Evolutionary conservation across 2,329 filamentous ascomycete species (phyloP).

Genomic region (Berkeleyomyces basicola): DNA sequence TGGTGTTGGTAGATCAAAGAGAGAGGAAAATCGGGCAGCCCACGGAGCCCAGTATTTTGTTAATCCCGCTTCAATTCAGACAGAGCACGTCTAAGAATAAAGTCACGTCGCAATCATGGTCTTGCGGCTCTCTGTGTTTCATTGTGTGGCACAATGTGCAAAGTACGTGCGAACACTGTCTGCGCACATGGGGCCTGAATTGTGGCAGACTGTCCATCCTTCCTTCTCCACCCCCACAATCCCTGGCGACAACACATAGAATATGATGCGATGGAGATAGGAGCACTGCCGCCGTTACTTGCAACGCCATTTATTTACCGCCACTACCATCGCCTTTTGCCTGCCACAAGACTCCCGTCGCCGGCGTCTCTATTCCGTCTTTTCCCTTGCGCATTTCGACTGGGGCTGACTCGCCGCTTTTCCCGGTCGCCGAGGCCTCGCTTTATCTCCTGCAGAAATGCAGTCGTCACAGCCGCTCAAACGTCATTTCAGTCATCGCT

Average conservation of each 20-base stretch:
- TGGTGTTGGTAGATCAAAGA: not conserved
- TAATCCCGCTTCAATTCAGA: no score
- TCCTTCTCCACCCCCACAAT: not conserved
- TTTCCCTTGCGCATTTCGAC: not conserved
- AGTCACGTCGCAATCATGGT: no score
- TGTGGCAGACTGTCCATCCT: not conserved
- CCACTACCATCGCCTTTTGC: not conserved
- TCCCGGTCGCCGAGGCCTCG: not conserved
- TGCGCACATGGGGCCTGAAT: not conserved
- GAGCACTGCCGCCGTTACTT: not conserved
- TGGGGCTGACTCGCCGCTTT: not conserved
- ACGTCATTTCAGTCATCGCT: not conserved
- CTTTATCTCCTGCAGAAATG: conserved; percentile 4
- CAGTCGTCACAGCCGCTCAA: not conserved
- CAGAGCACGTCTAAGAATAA: no score
- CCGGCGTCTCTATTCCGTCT: not conserved
- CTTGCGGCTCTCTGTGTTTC: not conserved
- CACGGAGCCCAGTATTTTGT: not conserved
- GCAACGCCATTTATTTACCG: not conserved
- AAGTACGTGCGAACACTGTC: not conserved
- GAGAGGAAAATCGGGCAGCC: not conserved
- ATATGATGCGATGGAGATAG: not conserved
- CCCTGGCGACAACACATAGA: not conserved
- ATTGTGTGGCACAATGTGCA: conserved; percentile 3
- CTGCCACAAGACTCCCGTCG: not conserved